Conservation (phyloP, 140 eudicot genomes). For the Eryngium alpinum region DNA sequence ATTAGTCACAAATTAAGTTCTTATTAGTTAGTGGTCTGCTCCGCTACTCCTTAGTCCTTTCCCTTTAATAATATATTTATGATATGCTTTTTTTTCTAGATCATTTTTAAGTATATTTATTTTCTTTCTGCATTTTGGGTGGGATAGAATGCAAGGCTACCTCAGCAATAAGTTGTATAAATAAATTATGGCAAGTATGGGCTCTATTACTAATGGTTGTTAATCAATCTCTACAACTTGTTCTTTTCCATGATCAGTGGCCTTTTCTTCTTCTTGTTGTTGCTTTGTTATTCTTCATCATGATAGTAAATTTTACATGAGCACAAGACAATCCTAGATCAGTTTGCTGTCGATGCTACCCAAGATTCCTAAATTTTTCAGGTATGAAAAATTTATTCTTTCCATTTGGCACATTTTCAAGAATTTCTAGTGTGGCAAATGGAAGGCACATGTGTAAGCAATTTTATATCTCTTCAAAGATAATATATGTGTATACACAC, state of each 20-base stretch:
- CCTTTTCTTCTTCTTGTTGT: not conserved
- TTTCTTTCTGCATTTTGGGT: not conserved
- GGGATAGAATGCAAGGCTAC: not conserved
- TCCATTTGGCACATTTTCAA: constrained; percentile 95
- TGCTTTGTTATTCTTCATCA: not conserved
- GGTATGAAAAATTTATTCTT: constrained; percentile 75
- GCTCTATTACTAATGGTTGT: not conserved
- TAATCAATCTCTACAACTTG: not conserved
- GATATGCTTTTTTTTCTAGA: not conserved
- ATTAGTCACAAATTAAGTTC: not conserved
- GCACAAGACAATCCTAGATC: too few species aligned
- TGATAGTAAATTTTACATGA: not conserved
- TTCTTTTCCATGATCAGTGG: constrained; percentile 6
- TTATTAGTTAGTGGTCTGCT: not conserved
- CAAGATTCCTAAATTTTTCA: constrained; percentile 27
- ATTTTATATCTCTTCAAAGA: too few species aligned
- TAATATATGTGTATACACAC: too few species aligned
- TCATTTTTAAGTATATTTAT: not conserved
- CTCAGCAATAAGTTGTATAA: not conserved
- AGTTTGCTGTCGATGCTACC: not conserved
- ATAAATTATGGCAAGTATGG: not conserved
- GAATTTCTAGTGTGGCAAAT: constrained; percentile 75
- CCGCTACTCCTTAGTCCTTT: not conserved
- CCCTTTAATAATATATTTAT: too few species aligned
- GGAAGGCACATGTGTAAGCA: constrained; percentile 72